Percentiles rank a stretch among this genome's conserved stretches.
phyloP scores from a whole-genome alignment of 108 stramenopile genomes.

The Nitzschia sp. region DNA sequence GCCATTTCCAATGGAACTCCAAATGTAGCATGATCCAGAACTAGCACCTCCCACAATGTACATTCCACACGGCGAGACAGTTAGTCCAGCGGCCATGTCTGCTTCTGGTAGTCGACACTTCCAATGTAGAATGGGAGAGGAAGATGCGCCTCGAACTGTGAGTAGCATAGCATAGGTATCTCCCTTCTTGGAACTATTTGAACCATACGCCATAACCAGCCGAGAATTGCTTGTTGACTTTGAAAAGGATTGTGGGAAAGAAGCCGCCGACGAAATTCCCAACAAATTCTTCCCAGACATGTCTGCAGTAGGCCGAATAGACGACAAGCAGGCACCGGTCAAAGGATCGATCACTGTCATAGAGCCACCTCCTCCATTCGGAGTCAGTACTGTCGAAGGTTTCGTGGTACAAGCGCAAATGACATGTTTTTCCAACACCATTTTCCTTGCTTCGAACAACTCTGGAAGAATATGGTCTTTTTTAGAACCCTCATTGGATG shows the following conservation, averaged over 20 bases:
- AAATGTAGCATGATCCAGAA: conserved; percentile 63
- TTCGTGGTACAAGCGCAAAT: conserved; percentile 44
- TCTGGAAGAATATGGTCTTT: no score
- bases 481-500: no score
- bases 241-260: conserved; percentile 42
- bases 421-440: conserved; percentile 20
- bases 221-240: conserved; percentile 7
- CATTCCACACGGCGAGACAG: conserved; percentile 64
- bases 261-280: conserved; percentile 41
- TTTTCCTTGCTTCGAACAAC: neutral
- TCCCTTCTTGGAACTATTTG: conserved; percentile 33
- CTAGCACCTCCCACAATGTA: conserved; percentile 62
- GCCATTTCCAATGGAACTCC: conserved; percentile 53
- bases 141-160: conserved; percentile 37
- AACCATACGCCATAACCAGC: conserved; percentile 37
- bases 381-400: conserved; percentile 37
- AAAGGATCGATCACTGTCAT: conserved; percentile 42
- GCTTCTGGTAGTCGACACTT: conserved; percentile 70
- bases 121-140: conserved; percentile 62
- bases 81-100: conserved; percentile 42
- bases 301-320: conserved; percentile 42
- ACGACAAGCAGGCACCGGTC: conserved; percentile 42
- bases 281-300: conserved; percentile 38
- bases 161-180: conserved; percentile 55
- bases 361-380: conserved; percentile 52